Conservation (phyloP, 345 rosid genomes). For the Balakata baccata region DNA sequence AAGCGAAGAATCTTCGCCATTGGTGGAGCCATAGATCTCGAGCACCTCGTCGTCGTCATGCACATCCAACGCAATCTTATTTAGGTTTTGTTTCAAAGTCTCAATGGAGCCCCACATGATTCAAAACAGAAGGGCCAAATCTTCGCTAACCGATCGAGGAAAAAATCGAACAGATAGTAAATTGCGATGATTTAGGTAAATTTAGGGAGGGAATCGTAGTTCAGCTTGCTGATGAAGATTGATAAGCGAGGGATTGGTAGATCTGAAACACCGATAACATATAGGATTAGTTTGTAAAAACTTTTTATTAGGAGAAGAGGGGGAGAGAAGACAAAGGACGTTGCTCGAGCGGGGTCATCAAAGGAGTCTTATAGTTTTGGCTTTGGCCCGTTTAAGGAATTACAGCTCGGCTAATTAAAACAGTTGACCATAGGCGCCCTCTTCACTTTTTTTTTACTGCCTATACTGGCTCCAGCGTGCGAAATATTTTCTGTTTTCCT, state of each 20-base stretch:
- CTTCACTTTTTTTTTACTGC: no score
- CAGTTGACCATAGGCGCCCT: no score
- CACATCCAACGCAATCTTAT: slow-evolving; percentile 85
- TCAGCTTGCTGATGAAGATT: not conserved
- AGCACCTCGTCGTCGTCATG: slow-evolving; percentile 57
- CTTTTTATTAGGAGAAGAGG: fast-evolving
- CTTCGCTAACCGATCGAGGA: not conserved
- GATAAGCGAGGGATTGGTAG: not conserved
- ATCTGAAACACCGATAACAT: slow-evolving; percentile 2
- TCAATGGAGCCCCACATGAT: slow-evolving; percentile 83
- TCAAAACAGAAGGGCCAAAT: not conserved
- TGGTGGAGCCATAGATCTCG: slow-evolving; percentile 46
- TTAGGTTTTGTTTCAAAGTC: slow-evolving; percentile 77
- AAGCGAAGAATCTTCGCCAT: slow-evolving; percentile 39
- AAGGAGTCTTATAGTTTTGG: not conserved
- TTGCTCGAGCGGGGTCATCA: not conserved
- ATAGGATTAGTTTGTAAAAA: not conserved
- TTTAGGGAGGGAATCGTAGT: not conserved
- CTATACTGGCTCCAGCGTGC: no score
- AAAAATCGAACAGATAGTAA: not conserved
- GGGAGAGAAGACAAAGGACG: not conserved
- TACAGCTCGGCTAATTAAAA: no score
- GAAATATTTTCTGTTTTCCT: no score
- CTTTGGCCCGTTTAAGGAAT: not conserved
- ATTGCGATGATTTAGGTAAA: not conserved